phyloP scores from a whole-genome alignment of 2,329 filamentous ascomycete species.

The Capronia americana region DNA sequence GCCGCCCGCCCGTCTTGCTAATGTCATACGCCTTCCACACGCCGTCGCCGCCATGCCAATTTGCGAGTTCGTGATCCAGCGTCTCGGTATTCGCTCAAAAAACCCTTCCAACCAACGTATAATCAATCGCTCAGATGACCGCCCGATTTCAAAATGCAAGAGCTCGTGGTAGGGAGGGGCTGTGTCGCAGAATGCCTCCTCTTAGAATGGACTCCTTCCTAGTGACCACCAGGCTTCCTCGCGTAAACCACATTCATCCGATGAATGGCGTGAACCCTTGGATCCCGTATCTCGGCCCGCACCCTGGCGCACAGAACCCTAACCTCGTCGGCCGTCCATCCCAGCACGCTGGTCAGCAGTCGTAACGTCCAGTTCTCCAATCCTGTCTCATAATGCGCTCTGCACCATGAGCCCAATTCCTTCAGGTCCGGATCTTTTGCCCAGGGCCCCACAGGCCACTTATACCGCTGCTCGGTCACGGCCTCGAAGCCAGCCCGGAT shows the following conservation, averaged over 20 bases:
- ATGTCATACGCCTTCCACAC: not conserved
- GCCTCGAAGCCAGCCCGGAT: conserved; percentile 43
- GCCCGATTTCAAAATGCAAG: not conserved
- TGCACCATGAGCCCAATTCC: conserved; percentile 42
- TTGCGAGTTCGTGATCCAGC: not conserved
- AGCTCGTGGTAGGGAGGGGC: too few species aligned
- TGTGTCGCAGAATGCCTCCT: not conserved
- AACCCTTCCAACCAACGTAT: not conserved
- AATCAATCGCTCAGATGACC: conserved; percentile 2
- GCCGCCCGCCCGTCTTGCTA: not conserved
- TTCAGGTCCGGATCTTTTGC: conserved; percentile 41
- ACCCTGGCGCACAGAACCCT: conserved; percentile 30
- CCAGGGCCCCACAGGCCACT: conserved; percentile 45
- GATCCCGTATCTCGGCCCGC: conserved; percentile 26
- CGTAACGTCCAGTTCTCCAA: conserved; percentile 46
- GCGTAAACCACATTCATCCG: conserved; percentile 35
- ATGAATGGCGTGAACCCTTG: conserved; percentile 32
- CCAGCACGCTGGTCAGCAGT: conserved; percentile 43
- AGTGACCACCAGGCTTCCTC: conserved; percentile 23
- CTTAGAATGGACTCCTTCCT: not conserved
- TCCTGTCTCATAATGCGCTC: conserved; percentile 42
- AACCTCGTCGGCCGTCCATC: conserved; percentile 38
- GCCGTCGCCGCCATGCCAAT: not conserved
- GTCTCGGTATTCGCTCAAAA: not conserved
- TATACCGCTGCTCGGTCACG: conserved; percentile 42